These are phyloP conservation scores for Globisporangium cederbergense DNA, from an alignment of 352 stramenopile genomes.

Conservation along the genomic window DNA sequence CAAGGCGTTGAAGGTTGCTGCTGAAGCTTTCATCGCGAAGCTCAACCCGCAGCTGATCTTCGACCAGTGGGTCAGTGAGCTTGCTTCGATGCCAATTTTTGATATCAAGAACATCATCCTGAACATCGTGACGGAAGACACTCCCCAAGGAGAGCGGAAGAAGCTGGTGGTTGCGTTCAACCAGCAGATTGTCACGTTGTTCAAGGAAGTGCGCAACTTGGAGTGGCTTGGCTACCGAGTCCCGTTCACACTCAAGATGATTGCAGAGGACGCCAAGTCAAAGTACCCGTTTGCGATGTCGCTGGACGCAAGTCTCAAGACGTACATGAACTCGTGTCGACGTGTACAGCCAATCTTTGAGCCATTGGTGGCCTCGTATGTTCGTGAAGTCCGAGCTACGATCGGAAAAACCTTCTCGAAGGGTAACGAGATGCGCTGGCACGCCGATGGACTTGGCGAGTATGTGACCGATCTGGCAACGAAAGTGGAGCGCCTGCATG, in stretches of 20 bases:
- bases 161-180: constrained; percentile 94
- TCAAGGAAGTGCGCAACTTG: constrained; percentile 98
- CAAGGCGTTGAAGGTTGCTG: constrained; percentile 91
- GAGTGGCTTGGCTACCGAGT: constrained; percentile 98
- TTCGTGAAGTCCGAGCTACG: constrained; percentile 77
- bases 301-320: constrained; percentile 95
- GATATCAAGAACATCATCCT: constrained; percentile 91
- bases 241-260: constrained; percentile 93
- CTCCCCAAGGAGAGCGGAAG: constrained; percentile 59
- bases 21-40: constrained; percentile 85
- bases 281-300: constrained; percentile 98
- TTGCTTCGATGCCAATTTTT: constrained; percentile 89
- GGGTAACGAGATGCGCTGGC: constrained; percentile 87
- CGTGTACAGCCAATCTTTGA: constrained; percentile 86
- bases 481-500: constrained; percentile 95
- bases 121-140: constrained; percentile 86
- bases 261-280: constrained; percentile 95
- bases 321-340: constrained; percentile 84
- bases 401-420: constrained; percentile 90
- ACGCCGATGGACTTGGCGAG: constrained; percentile 82
- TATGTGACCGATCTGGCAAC: constrained; percentile 88
- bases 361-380: constrained; percentile 62
- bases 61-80: constrained; percentile 92
- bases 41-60: constrained; percentile 92
- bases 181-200: constrained; percentile 96